Evolutionary conservation across 2,329 filamentous ascomycete genomes (phyloP).

Genomic region (Colletotrichum orchidophilum): DNA sequence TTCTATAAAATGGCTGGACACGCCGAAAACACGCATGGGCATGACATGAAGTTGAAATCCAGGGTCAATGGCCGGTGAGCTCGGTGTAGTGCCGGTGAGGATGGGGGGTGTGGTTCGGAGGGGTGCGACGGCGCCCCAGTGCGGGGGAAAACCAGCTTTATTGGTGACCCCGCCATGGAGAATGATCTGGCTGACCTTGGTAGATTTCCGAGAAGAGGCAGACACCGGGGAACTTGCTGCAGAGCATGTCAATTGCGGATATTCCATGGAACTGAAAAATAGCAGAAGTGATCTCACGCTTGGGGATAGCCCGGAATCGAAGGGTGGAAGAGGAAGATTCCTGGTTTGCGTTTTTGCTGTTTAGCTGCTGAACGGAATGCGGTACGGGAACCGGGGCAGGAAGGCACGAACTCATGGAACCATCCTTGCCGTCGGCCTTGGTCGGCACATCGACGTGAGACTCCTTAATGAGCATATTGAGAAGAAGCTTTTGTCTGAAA

Average conservation of each 20-base stretch:
- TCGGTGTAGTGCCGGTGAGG: neutral
- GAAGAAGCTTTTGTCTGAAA: neutral
- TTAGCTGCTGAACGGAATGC: neutral
- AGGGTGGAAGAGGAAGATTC: conserved; percentile 90
- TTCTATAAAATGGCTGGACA: neutral
- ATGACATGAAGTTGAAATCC: neutral
- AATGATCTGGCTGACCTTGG: conserved; percentile 70
- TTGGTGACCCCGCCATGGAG: conserved; percentile 22
- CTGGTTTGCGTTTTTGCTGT: conserved; percentile 60
- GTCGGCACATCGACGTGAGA: conserved; percentile 60
- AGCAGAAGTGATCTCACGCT: conserved; percentile 62
- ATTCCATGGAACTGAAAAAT: neutral
- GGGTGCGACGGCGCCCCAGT: conserved; percentile 14
- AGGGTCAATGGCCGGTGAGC: neutral
- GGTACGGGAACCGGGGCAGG: neutral
- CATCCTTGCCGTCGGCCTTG: conserved; percentile 62
- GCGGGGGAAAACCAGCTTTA: neutral
- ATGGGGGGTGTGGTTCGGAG: conserved; percentile 9
- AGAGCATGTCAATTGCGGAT: neutral
- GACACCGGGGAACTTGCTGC: conserved; percentile 80
- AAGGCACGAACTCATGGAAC: conserved; percentile 57
- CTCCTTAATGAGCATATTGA: conserved; percentile 63
- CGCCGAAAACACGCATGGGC: too few species aligned
- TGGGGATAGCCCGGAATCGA: conserved; percentile 86
- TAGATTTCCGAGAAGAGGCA: conserved; percentile 95